These are phyloP conservation scores for Ceratobasidium sp. DNA, from an alignment of 1,284 basidiomycete genomes.

Conservation along the genomic window DNA sequence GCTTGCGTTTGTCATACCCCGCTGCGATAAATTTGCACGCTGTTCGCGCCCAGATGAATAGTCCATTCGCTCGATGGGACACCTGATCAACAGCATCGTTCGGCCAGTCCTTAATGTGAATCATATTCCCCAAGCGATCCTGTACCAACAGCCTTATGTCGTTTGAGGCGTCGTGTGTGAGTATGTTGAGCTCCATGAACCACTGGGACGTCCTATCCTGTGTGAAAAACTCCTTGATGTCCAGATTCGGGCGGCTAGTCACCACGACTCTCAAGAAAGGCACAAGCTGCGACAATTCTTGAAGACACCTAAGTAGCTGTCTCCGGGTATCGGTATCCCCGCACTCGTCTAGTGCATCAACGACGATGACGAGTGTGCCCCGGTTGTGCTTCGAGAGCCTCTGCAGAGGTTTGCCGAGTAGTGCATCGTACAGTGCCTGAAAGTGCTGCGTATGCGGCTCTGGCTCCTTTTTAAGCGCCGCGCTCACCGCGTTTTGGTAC, in stretches of 20 bases:
- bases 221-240: slow-evolving; percentile 1
- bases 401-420: background rate
- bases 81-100: background rate
- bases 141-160: background rate
- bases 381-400: background rate
- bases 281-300: background rate
- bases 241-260: slow-evolving; percentile 35
- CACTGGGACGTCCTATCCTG: background rate
- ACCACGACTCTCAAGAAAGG: slow-evolving; percentile 23
- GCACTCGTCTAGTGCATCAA: slow-evolving; percentile 44
- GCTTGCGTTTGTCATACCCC: background rate
- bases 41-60: slow-evolving; percentile 41
- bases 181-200: background rate
- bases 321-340: background rate
- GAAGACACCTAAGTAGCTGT: background rate
- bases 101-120: background rate
- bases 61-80: background rate
- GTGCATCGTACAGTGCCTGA: background rate
- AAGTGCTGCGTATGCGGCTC: background rate
- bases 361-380: slow-evolving; percentile 7
- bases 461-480: background rate
- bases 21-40: background rate
- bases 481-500: background rate
- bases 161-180: background rate
- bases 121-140: background rate